Percentiles rank a stretch among this genome's conserved stretches.
These are phyloP conservation scores for Pseudocercospora ulei DNA, from an alignment of 2,329 filamentous ascomycete genomes.

Conservation along the genomic window DNA sequence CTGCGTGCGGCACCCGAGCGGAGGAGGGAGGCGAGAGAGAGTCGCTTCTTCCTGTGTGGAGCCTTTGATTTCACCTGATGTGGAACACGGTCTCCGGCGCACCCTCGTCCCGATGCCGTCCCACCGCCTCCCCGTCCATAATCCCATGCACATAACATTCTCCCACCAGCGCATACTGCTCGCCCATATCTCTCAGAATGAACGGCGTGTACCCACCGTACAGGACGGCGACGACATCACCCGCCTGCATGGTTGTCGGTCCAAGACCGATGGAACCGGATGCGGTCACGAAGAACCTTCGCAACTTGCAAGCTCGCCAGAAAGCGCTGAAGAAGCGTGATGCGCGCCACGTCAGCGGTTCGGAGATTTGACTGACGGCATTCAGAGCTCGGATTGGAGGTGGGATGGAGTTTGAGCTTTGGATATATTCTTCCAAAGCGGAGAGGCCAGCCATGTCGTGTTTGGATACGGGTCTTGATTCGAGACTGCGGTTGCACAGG, in stretches of 20 bases:
- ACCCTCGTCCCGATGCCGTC: not conserved
- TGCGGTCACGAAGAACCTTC: slow-evolving; percentile 1
- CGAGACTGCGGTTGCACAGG: slow-evolving; percentile 5
- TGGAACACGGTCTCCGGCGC: slow-evolving; percentile 1
- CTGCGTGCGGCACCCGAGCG: too few species aligned
- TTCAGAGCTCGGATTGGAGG: slow-evolving; percentile 3
- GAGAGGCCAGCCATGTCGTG: slow-evolving; percentile 1
- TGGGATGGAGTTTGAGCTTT: not conserved
- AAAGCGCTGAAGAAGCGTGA: not conserved
- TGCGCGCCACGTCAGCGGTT: slow-evolving; percentile 1
- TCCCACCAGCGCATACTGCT: slow-evolving; percentile 6
- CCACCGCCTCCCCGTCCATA: slow-evolving; percentile 13
- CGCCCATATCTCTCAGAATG: not conserved
- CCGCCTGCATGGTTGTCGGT: not conserved
- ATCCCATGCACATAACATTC: slow-evolving; percentile 12
- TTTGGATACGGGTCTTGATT: slow-evolving; percentile 2
- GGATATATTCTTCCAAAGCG: not conserved
- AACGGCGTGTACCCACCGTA: slow-evolving; percentile 7
- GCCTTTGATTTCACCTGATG: slow-evolving; percentile 5
- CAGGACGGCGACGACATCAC: slow-evolving; percentile 8
- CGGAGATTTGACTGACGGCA: not conserved
- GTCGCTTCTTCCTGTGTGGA: too few species aligned
- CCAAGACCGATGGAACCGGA: slow-evolving; percentile 3
- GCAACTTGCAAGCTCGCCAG: slow-evolving; percentile 4
- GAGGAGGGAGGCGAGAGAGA: too few species aligned